These are phyloP conservation scores for Fomitopsis pinicola DNA, from an alignment of 1,284 basidiomycete species.

Conservation along the genomic window DNA sequence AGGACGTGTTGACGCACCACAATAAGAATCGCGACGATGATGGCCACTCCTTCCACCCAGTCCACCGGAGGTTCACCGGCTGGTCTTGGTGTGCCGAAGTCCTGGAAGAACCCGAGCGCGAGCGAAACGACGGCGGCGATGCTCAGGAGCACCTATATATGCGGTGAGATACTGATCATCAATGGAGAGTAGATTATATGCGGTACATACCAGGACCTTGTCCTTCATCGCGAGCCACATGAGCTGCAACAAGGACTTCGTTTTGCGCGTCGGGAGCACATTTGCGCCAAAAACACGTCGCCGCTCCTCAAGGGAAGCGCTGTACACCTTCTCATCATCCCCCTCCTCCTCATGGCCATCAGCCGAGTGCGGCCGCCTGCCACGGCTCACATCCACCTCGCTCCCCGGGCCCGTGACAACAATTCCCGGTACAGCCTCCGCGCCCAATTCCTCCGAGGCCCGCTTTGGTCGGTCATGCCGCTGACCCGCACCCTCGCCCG, in stretches of 20 bases:
- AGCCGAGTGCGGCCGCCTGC: conserved; percentile 12
- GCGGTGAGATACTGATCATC: background rate
- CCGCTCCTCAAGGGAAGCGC: conserved; percentile 61
- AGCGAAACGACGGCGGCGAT: conserved; percentile 92
- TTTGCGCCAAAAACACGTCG: conserved; percentile 82
- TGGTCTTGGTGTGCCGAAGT: conserved; percentile 72
- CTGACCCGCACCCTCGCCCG: conserved; percentile 25
- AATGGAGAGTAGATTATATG: background rate
- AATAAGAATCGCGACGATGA: conserved; percentile 84
- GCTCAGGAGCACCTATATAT: conserved; percentile 73
- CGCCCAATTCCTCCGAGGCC: conserved; percentile 1
- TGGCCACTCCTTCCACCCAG: conserved; percentile 99
- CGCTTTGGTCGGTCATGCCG: conserved; percentile 32
- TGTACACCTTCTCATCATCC: conserved; percentile 38
- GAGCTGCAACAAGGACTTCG: conserved; percentile 78
- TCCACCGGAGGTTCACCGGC: conserved; percentile 70
- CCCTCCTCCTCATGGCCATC: conserved; percentile 18
- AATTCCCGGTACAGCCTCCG: conserved; percentile 33
- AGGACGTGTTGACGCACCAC: conserved; percentile 49
- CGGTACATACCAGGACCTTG: conserved; percentile 77
- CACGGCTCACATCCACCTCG: conserved; percentile 18
- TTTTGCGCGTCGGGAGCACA: conserved; percentile 71
- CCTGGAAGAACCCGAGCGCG: conserved; percentile 91
- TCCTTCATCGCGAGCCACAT: conserved; percentile 97
- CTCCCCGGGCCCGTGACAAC: conserved; percentile 41